These are phyloP conservation scores for Penicillium pancosmium DNA, from an alignment of 495 filamentous ascomycete genomes.

Conservation along the genomic window DNA sequence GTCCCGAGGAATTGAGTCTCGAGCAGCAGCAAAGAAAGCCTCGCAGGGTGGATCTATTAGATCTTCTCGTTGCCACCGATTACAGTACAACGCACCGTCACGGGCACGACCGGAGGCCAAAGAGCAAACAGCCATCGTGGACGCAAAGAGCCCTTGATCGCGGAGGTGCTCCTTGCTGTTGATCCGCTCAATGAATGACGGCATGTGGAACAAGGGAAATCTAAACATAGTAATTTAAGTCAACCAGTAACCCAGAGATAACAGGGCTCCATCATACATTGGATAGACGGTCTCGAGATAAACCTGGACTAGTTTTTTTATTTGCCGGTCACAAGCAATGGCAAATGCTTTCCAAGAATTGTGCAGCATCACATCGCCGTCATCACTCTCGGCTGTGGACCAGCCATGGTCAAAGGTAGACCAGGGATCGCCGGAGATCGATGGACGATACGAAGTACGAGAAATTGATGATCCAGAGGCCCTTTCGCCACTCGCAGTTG, in stretches of 20 bases:
- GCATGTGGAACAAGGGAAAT: slow-evolving; percentile 53
- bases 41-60: no score
- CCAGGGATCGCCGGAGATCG: slow-evolving; percentile 26
- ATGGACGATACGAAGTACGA: slow-evolving; percentile 16
- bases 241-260: no score
- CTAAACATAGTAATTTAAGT: slow-evolving; percentile 19
- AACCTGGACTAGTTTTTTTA: no score
- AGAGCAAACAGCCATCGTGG: slow-evolving; percentile 52
- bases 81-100: slow-evolving; percentile 46
- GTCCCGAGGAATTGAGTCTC: no score
- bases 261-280: no score
- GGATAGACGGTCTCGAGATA: no score
- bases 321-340: no score
- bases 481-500: no score
- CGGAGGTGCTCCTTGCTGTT: slow-evolving; percentile 40
- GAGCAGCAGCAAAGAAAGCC: no score
- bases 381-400: slow-evolving; percentile 23
- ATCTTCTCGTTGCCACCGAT: slow-evolving; percentile 16
- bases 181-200: slow-evolving; percentile 39
- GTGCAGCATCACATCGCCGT: slow-evolving; percentile 10
- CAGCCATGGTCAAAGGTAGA: slow-evolving; percentile 22
- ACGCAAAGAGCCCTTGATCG: slow-evolving; percentile 49
- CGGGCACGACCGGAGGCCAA: slow-evolving; percentile 46
- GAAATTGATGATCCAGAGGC: no score
- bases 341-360: no score